Percentiles rank a stretch among this genome's conserved stretches.
phyloP scores from a whole-genome alignment of 805 yeast species.

The Teunomyces tritomae region DNA sequence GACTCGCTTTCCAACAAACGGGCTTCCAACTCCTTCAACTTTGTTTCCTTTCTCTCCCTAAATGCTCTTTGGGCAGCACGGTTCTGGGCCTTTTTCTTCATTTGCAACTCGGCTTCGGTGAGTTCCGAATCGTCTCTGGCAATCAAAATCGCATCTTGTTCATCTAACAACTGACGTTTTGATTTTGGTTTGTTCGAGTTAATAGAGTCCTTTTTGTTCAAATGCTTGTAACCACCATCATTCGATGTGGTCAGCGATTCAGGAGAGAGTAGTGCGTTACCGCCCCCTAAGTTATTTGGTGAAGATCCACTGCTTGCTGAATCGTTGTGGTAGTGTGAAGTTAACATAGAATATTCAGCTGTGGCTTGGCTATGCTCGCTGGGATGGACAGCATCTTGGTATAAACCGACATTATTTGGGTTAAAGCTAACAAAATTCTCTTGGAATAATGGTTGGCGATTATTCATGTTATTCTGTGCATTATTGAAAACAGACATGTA shows the following conservation, averaged over 20 bases:
- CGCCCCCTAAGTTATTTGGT: not conserved
- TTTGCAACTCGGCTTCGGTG: constrained; percentile 42
- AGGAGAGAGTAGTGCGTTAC: constrained; percentile 1
- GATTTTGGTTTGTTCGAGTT: constrained; percentile 3
- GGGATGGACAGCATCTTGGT: not conserved
- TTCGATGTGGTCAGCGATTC: constrained; percentile 6
- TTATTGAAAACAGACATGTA: constrained; percentile 5
- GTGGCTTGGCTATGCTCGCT: not conserved
- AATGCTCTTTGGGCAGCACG: constrained; percentile 88
- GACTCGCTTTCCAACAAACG: constrained; percentile 57
- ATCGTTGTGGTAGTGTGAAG: not conserved
- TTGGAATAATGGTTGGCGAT: not conserved
- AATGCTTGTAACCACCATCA: constrained; percentile 1
- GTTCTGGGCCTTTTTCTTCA: constrained; percentile 72
- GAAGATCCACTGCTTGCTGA: not conserved
- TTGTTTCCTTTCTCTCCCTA: constrained; percentile 75
- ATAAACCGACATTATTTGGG: not conserved
- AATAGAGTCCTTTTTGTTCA: not conserved
- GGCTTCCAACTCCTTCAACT: constrained; percentile 61
- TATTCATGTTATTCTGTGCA: not conserved
- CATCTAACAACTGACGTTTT: constrained; percentile 30
- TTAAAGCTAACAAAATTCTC: not conserved
- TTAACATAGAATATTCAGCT: not conserved
- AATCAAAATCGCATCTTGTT: constrained; percentile 35
- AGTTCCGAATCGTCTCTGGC: constrained; percentile 37